Conservation (phyloP, 495 filamentous ascomycete species). For the Physcia stellaris region DNA sequence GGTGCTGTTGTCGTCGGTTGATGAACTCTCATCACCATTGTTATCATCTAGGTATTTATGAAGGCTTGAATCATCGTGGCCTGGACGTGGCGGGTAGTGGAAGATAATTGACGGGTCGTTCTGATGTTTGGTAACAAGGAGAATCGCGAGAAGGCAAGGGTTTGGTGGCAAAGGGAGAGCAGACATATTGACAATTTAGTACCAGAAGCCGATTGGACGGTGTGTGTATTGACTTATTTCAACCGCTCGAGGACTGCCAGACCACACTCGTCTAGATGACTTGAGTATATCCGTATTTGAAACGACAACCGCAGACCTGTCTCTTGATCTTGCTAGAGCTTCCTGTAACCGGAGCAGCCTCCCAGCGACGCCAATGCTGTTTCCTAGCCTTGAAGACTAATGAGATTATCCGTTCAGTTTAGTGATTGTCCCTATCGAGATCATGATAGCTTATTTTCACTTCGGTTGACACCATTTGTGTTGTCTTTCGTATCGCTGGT, state of each 20-base stretch:
- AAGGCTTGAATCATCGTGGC: conserved; percentile 18
- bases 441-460: no score
- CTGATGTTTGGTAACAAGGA: conserved; percentile 68
- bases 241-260: background rate
- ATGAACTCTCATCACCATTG: conserved; percentile 28
- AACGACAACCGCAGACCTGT: background rate
- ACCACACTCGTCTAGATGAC: background rate
- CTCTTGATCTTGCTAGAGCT: background rate
- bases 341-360: background rate
- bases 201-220: background rate
- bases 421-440: no score
- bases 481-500: no score
- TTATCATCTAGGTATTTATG: conserved; percentile 6
- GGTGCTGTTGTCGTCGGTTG: conserved; percentile 32
- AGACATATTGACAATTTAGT: conserved; percentile 22
- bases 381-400: no score
- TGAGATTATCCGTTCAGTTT: no score
- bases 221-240: background rate
- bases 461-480: no score
- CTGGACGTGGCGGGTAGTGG: conserved; percentile 67
- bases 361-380: background rate
- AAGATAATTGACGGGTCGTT: conserved; percentile 79
- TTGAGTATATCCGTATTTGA: background rate
- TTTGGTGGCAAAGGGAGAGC: conserved; percentile 38
- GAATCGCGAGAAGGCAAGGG: conserved; percentile 58